These are phyloP conservation scores for Thuja plicata DNA, from an alignment of 83 land plant genomes.

Conservation along the genomic window DNA sequence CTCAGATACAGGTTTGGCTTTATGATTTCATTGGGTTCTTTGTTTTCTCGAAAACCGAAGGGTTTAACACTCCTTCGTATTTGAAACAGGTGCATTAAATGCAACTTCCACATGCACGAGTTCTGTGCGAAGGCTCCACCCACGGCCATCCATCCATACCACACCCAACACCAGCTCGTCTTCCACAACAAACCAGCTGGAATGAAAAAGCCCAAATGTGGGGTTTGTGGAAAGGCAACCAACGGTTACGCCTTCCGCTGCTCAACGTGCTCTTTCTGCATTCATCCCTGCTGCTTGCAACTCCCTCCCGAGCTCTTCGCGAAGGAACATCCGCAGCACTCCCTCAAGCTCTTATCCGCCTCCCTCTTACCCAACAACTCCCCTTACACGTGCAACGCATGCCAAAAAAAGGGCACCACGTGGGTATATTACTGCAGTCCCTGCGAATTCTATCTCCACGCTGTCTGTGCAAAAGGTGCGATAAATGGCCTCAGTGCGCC, in stretches of 20 bases:
- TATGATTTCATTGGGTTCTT: too few species aligned
- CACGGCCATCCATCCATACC: conserved; percentile 44
- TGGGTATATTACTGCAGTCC: conserved; percentile 31
- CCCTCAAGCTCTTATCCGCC: conserved; percentile 23
- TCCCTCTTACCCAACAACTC: neutral
- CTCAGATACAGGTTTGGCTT: conserved; percentile 26
- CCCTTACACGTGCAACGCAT: conserved; percentile 13
- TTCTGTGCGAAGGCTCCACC: conserved; percentile 56
- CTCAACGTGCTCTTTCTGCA: conserved; percentile 37
- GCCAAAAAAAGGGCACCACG: conserved; percentile 32
- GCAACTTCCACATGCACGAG: conserved; percentile 42
- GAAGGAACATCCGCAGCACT: conserved; percentile 30
- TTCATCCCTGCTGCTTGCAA: conserved; percentile 56
- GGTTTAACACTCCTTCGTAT: too few species aligned
- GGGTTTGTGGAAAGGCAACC: conserved; percentile 37
- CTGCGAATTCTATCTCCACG: conserved; percentile 45
- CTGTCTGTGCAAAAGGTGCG: conserved; percentile 46
- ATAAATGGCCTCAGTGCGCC: conserved; percentile 26
- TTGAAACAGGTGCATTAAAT: conserved; percentile 28
- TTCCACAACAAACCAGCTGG: conserved; percentile 43
- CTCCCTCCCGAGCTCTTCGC: conserved; percentile 24
- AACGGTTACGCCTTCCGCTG: conserved; percentile 51
- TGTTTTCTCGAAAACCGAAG: too few species aligned
- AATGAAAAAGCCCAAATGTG: conserved; percentile 31
- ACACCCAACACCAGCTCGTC: conserved; percentile 41